Conservation (phyloP, 2,329 filamentous ascomycete species). For the Claviceps pusilla region DNA sequence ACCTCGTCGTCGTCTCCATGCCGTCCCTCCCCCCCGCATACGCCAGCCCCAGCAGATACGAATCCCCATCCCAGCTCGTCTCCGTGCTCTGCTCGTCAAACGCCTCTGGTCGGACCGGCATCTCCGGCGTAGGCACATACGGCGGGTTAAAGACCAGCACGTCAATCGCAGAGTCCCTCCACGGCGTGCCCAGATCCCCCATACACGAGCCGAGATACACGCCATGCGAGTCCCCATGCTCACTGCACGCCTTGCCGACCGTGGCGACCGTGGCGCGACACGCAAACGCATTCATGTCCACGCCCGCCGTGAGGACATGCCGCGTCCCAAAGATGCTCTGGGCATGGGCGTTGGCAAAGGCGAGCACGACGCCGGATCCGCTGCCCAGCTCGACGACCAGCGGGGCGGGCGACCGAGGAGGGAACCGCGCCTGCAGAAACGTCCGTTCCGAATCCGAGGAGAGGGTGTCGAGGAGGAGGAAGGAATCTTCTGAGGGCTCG, state of each 20-base stretch:
- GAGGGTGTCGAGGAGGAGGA: slow-evolving; percentile 80
- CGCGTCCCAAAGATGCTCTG: slow-evolving; percentile 54
- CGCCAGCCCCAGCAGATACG: slow-evolving; percentile 66
- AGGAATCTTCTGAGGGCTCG: slow-evolving; percentile 92
- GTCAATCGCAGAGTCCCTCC: slow-evolving; percentile 49
- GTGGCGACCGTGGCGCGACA: slow-evolving; percentile 63
- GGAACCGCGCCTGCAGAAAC: slow-evolving; percentile 55
- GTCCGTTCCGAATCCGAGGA: slow-evolving; percentile 52
- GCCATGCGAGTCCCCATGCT: slow-evolving; percentile 23
- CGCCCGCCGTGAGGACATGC: slow-evolving; percentile 55
- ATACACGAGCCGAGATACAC: slow-evolving; percentile 51
- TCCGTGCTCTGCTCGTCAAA: slow-evolving; percentile 10
- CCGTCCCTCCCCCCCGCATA: slow-evolving; percentile 83
- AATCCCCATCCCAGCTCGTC: slow-evolving; percentile 59
- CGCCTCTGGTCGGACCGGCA: slow-evolving; percentile 40
- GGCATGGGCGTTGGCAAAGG: slow-evolving; percentile 69
- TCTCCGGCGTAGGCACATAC: slow-evolving; percentile 73
- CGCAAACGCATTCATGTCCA: slow-evolving; percentile 77
- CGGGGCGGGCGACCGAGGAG: slow-evolving; percentile 29
- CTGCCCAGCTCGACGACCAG: slow-evolving; percentile 76
- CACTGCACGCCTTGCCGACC: slow-evolving; percentile 30
- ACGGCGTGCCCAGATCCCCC: slow-evolving; percentile 52
- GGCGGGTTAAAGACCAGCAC: slow-evolving; percentile 93
- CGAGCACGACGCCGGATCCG: slow-evolving; percentile 86
- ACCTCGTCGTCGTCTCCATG: slow-evolving; percentile 80